These are phyloP conservation scores for Saturnispora bothae DNA, from an alignment of 805 yeast species.

Conservation along the genomic window DNA sequence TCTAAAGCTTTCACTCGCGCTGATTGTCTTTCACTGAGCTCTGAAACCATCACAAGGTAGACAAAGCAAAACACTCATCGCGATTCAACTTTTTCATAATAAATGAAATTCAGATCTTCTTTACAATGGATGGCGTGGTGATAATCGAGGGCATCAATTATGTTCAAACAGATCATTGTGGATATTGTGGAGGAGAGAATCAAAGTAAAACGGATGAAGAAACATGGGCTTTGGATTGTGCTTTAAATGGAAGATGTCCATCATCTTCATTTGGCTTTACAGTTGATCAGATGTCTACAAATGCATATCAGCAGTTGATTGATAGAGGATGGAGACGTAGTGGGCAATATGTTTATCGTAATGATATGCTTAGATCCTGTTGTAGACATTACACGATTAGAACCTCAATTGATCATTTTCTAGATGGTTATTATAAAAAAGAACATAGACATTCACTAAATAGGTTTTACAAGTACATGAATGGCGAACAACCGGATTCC, in stretches of 20 bases:
- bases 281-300: conserved; percentile 24
- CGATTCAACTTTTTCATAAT: too few species aligned
- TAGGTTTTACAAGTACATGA: conserved; percentile 39
- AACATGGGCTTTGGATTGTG: conserved; percentile 22
- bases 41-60: background rate
- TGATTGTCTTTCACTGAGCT: background rate
- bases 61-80: too few species aligned
- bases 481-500: conserved; percentile 4
- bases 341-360: conserved; percentile 46
- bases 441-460: conserved; percentile 60
- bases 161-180: conserved; percentile 46
- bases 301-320: conserved; percentile 53
- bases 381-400: conserved; percentile 75
- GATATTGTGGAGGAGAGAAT: conserved; percentile 46
- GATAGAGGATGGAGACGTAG: conserved; percentile 73
- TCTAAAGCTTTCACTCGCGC: background rate
- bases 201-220: conserved; percentile 27
- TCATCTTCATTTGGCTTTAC: conserved; percentile 20
- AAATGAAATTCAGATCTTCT: too few species aligned
- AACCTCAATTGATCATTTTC: conserved; percentile 37
- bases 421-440: conserved; percentile 33
- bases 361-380: conserved; percentile 63
- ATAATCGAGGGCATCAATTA: conserved; percentile 10
- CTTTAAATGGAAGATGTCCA: conserved; percentile 14
- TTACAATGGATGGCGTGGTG: background rate